Percentiles rank a stretch among this genome's conserved stretches.
Evolutionary conservation across 2,329 filamentous ascomycete species (phyloP).

Genomic region (Pseudogymnoascus sp.): DNA sequence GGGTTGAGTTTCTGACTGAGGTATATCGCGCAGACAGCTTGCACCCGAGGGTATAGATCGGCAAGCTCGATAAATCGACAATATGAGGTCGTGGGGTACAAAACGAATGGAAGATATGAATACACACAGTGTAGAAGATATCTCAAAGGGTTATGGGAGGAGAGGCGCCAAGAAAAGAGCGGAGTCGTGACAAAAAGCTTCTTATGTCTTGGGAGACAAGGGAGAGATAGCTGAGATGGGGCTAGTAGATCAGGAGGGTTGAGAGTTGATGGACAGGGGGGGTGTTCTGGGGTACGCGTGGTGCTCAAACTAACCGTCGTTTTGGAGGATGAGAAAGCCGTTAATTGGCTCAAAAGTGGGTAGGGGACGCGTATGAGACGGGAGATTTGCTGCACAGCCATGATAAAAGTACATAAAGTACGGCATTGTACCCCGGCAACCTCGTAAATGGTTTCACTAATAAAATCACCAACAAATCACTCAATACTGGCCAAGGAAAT

Average conservation of each 20-base stretch:
- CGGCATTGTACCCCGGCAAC: background rate
- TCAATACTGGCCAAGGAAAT: background rate
- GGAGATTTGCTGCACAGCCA: background rate
- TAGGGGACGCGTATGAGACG: background rate
- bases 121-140: background rate
- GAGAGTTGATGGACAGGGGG: background rate
- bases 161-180: background rate
- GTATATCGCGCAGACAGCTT: background rate
- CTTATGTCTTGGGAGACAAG: background rate
- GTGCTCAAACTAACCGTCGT: background rate
- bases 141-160: background rate
- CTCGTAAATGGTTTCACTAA: slow-evolving; percentile 7
- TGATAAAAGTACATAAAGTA: background rate
- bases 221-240: background rate
- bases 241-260: background rate
- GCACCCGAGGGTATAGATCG: background rate
- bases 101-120: background rate
- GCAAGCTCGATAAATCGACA: background rate
- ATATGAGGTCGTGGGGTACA: background rate
- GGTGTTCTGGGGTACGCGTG: background rate
- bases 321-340: background rate
- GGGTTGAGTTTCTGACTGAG: too few species aligned
- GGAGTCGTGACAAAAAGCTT: background rate
- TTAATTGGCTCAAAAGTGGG: background rate
- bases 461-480: background rate